Evolutionary conservation across 768 basidiomycete species (phyloP).

Genomic region (Punctularia strigosozonata): DNA sequence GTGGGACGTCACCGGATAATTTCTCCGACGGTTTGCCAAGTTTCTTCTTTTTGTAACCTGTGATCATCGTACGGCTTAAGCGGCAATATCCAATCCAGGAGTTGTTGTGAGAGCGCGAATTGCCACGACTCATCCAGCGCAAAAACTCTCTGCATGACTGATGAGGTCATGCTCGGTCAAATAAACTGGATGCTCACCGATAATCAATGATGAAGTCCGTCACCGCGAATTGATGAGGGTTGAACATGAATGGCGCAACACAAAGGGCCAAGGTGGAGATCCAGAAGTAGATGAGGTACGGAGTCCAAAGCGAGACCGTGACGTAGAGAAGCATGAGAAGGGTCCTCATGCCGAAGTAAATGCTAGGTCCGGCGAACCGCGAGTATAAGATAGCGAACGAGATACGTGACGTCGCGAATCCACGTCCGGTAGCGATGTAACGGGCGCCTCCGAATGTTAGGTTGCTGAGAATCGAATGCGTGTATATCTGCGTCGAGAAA

Average conservation of each 20-base stretch:
- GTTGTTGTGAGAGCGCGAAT: constrained; percentile 93
- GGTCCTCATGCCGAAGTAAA: constrained; percentile 94
- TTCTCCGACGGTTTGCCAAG: constrained; percentile 97
- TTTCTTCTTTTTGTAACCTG: constrained; percentile 98
- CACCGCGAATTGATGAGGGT: constrained; percentile 98
- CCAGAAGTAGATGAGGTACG: constrained; percentile 97
- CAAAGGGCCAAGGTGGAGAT: constrained; percentile 86
- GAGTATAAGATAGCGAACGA: constrained; percentile 94
- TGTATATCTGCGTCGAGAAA: constrained; percentile 96
- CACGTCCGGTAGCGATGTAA: constrained; percentile 98
- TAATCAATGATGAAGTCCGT: constrained; percentile 97
- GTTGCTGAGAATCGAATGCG: constrained; percentile 94
- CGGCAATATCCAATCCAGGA: constrained; percentile 99
- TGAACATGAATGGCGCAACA: constrained; percentile 95
- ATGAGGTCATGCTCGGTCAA: background rate
- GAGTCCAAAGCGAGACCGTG: constrained; percentile 84
- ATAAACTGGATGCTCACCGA: constrained; percentile 32
- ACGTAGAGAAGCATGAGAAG: constrained; percentile 89
- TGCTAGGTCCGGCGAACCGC: constrained; percentile 96
- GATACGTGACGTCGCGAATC: constrained; percentile 93
- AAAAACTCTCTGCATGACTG: constrained; percentile 69
- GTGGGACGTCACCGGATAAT: constrained; percentile 87
- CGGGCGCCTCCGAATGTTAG: constrained; percentile 96
- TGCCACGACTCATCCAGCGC: constrained; percentile 98
- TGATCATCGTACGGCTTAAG: constrained; percentile 94